These are phyloP conservation scores for Hamamelis virginiana DNA, from an alignment of 164 flowering plant species.

Conservation along the genomic window DNA sequence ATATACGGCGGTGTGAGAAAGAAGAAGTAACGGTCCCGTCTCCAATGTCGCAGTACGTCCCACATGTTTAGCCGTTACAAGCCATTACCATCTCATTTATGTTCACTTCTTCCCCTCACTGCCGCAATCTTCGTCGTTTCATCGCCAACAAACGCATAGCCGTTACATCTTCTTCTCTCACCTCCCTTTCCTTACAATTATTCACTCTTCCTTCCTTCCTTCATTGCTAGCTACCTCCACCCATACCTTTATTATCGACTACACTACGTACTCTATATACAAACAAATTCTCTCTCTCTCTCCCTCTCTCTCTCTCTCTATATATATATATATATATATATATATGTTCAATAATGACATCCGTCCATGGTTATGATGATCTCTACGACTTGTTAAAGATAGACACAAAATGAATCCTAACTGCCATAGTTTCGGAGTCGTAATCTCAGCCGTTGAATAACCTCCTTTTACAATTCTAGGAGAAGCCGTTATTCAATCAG, in stretches of 20 bases:
- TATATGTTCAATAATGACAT: too few species aligned
- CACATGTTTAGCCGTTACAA: neutral
- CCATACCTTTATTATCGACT: too few species aligned
- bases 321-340: too few species aligned
- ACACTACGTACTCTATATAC: too few species aligned
- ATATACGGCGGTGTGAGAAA: too few species aligned
- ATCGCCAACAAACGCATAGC: neutral
- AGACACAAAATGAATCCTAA: neutral
- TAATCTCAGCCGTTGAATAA: neutral
- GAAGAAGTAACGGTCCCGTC: neutral
- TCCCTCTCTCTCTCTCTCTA: too few species aligned
- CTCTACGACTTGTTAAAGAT: neutral
- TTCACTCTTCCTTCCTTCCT: neutral
- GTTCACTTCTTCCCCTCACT: neutral
- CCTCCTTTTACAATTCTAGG: neutral
- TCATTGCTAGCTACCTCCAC: too few species aligned
- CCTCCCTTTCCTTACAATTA: neutral
- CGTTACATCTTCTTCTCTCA: neutral
- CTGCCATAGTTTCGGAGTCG: conserved; percentile 11
- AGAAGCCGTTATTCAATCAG: conserved; percentile 7
- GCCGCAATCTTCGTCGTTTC: neutral
- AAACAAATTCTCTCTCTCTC: too few species aligned
- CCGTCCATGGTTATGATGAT: too few species aligned
- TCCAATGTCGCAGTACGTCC: neutral
- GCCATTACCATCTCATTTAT: neutral